These are phyloP conservation scores for Alternaria brassicae DNA, from an alignment of 2,329 filamentous ascomycete species.

Conservation along the genomic window DNA sequence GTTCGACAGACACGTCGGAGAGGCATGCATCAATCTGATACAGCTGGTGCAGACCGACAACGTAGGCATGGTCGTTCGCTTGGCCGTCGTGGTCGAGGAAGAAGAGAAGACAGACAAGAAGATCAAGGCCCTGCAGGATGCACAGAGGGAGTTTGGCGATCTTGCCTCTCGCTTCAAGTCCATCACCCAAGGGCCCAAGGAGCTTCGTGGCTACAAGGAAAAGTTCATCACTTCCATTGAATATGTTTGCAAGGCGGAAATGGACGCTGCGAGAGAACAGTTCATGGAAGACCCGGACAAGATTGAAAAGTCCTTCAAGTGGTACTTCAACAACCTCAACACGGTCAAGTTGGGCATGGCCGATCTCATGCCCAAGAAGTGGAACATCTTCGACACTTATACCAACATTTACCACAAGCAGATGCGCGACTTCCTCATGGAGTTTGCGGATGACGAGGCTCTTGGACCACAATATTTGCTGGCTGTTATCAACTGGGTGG, in stretches of 20 bases:
- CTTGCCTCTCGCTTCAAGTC: slow-evolving; percentile 92
- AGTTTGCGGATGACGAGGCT: slow-evolving; percentile 81
- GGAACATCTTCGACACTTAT: slow-evolving; percentile 93
- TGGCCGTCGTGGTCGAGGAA: slow-evolving; percentile 90
- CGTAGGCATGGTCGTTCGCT: slow-evolving; percentile 84
- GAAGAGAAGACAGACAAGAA: slow-evolving; percentile 97
- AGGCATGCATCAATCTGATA: slow-evolving; percentile 88
- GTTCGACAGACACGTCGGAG: slow-evolving; percentile 94
- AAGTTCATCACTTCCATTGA: slow-evolving; percentile 87
- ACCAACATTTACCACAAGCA: slow-evolving; percentile 87
- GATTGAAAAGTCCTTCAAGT: slow-evolving; percentile 87
- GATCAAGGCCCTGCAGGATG: slow-evolving; percentile 89
- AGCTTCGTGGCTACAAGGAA: slow-evolving; percentile 93
- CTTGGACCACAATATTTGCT: slow-evolving; percentile 87
- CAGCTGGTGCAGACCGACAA: slow-evolving; percentile 86
- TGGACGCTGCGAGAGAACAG: slow-evolving; percentile 72
- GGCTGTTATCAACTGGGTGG: slow-evolving; percentile 91
- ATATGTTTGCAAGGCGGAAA: slow-evolving; percentile 74
- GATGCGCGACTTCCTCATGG: slow-evolving; percentile 93
- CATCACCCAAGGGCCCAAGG: slow-evolving; percentile 91
- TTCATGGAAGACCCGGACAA: slow-evolving; percentile 84
- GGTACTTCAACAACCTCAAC: slow-evolving; percentile 98
- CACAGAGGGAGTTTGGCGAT: slow-evolving; percentile 93
- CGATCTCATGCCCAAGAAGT: slow-evolving; percentile 90
- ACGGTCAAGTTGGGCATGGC: slow-evolving; percentile 94